Percentiles rank a stretch among this genome's conserved stretches.
Evolutionary conservation across 768 basidiomycete species (phyloP).

Genomic region (Lactifluus echinatus): DNA sequence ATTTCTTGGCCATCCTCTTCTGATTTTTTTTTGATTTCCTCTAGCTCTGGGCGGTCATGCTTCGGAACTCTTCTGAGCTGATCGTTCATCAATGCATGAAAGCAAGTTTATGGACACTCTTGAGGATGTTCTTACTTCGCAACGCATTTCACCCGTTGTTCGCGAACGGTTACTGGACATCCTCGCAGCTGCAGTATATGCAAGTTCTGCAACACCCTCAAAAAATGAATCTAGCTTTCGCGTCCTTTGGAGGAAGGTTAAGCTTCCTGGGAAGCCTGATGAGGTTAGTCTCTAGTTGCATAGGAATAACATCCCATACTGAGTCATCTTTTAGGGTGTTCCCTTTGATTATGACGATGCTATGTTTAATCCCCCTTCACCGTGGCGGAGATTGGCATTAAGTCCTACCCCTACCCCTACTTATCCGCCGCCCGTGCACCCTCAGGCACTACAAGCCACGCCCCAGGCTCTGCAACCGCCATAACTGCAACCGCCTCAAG

Average conservation of each 20-base stretch:
- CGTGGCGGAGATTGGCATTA: slow-evolving; percentile 32
- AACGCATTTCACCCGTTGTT: slow-evolving; percentile 69
- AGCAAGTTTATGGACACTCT: slow-evolving; percentile 78
- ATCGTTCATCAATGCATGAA: slow-evolving; percentile 62
- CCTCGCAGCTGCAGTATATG: slow-evolving; percentile 72
- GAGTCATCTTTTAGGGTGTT: slow-evolving; percentile 41
- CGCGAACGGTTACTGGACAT: slow-evolving; percentile 74
- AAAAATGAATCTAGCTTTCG: slow-evolving; percentile 44
- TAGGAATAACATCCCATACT: neutral
- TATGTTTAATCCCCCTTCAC: slow-evolving; percentile 63
- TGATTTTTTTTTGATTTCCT: neutral
- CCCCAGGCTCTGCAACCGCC: too few species aligned
- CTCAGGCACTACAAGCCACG: too few species aligned
- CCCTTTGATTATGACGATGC: slow-evolving; percentile 72
- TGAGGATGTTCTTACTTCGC: slow-evolving; percentile 62
- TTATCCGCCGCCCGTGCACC: too few species aligned
- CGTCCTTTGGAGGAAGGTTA: slow-evolving; percentile 72
- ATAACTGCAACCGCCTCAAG: too few species aligned
- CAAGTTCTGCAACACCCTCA: slow-evolving; percentile 36
- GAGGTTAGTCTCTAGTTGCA: slow-evolving; percentile 36
- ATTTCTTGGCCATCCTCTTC: neutral
- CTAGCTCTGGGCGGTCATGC: slow-evolving; percentile 85
- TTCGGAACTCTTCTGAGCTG: slow-evolving; percentile 64
- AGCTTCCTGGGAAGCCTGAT: slow-evolving; percentile 73
- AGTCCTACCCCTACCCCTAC: slow-evolving; percentile 3